Base-by-base conservation (phyloP, 2,329 filamentous ascomycete genomes). In the Alternaria sp. region DNA sequence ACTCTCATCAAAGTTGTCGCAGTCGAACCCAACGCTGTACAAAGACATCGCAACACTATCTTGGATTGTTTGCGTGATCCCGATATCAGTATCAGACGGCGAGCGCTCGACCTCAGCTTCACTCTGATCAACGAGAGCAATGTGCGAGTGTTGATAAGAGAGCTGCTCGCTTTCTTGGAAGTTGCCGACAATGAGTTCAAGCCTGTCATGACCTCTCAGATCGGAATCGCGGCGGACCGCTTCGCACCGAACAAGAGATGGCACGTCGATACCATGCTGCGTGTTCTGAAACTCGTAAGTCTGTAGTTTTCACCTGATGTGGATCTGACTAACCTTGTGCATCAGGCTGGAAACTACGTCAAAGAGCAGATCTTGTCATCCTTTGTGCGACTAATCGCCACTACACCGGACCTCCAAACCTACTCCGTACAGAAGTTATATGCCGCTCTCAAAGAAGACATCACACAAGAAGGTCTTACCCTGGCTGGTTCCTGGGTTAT, bases 141-240 rank as follows among this genome's bases (percentile, higher is more conserved):
- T 72, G 93, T 99, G 36, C 90, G 95, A 40, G 92, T 98, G 5
- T 85, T 99, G 40, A 95, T 99, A 62, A 85, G 96, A 65, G 96
- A 99, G 77, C 84, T 99, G 41, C 85, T 99, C 44, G 93, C 95
- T 7, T 99, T 99, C 85, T 81, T 99, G 59, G 95, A 99, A 79
- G 93, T 97, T 53, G 94, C 96, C 56, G 95, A 99, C 74, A 97
- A 96, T 67, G 95, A 99, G 79, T 99, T 99, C 83, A 99, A 99
- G 82, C 92, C 95, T 7, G 92, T 93, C 54, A 97, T 99, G 94
- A 99, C 95, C 2, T 95, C 91, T 54, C 95, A 99, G 76, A 99
- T 99, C 77, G 95, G 95, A 25, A 93, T 99, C 71, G 95, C 96
- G 11, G 95, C 96, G 7, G 95, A 99, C 79, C 90, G 94, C 67